Conservation (phyloP, 2,329 filamentous ascomycete species). For the Colletotrichum somersetense region DNA sequence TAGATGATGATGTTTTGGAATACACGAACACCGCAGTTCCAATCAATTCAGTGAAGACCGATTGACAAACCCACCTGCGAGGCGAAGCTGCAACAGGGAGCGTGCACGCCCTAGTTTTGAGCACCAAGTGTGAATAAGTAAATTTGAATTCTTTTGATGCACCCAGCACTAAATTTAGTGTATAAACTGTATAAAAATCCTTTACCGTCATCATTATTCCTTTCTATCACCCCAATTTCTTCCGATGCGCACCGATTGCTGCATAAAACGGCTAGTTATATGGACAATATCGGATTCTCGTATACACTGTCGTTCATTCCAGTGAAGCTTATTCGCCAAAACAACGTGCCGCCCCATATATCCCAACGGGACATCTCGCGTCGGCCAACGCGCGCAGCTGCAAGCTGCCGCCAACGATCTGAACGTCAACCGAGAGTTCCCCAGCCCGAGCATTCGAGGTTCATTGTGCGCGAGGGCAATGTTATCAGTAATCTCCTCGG, state of each 20-base stretch:
- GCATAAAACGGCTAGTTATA: background rate
- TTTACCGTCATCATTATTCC: background rate
- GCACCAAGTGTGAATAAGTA: background rate
- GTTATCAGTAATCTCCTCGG: background rate
- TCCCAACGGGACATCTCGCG: background rate
- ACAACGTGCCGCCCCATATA: background rate
- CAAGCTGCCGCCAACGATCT: background rate
- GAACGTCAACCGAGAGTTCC: background rate
- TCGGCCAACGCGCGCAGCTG: background rate
- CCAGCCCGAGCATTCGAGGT: background rate
- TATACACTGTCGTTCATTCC: background rate
- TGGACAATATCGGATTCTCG: background rate
- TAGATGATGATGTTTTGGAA: background rate
- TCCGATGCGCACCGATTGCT: background rate
- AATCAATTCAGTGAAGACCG: background rate
- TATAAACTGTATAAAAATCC: background rate
- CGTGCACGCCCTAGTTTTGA: background rate
- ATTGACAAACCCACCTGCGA: background rate
- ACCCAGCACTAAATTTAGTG: background rate
- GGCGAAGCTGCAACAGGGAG: background rate
- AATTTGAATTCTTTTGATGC: background rate
- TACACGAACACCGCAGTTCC: background rate
- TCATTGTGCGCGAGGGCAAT: background rate
- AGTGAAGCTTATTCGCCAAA: background rate
- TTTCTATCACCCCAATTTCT: too few species aligned